phyloP scores from a whole-genome alignment of 345 rosid genomes.

The Populus euphratica region DNA sequence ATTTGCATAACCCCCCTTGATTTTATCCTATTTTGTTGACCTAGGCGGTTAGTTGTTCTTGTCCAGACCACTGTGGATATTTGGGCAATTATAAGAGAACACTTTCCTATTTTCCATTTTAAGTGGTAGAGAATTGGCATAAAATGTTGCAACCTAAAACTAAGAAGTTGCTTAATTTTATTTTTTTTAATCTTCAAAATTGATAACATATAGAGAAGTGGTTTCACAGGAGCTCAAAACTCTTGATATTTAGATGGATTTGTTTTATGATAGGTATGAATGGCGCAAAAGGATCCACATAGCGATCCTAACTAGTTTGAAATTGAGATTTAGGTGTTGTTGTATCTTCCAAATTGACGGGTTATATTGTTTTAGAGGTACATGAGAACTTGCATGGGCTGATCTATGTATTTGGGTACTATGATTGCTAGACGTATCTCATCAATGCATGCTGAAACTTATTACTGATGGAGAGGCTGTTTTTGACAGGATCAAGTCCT shows the following conservation, averaged over 20 bases:
- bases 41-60: too few species aligned
- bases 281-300: not conserved
- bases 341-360: not conserved
- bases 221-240: not conserved
- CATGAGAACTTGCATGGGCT: not conserved
- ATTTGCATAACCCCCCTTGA: too few species aligned
- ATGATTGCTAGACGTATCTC: not conserved
- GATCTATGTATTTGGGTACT: not conserved
- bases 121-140: not conserved
- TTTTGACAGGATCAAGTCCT: not conserved
- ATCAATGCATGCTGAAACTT: not conserved
- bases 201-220: not conserved
- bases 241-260: not conserved
- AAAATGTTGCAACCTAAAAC: not conserved
- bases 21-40: too few species aligned
- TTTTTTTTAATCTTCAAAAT: not conserved
- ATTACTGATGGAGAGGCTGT: not conserved
- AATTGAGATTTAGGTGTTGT: not conserved
- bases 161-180: not conserved
- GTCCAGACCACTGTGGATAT: too few species aligned
- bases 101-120: too few species aligned
- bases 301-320: not conserved
- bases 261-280: not conserved
- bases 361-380: not conserved
- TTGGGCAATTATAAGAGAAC: too few species aligned